Evolutionary conservation across 805 yeast species (phyloP).

Genomic region (Naumovozyma castellii): DNA sequence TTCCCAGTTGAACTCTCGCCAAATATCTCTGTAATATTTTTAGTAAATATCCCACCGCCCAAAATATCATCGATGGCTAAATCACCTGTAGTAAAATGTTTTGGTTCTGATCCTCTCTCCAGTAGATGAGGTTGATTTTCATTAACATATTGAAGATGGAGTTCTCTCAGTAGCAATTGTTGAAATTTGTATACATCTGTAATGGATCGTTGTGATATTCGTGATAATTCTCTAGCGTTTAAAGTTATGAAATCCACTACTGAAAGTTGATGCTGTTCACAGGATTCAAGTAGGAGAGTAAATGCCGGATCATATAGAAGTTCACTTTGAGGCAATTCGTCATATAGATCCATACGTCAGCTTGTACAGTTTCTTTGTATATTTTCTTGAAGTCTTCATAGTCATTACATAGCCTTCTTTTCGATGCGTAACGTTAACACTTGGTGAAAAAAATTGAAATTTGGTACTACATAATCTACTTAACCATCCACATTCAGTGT

Average conservation of each 20-base stretch:
- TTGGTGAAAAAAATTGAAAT: no score
- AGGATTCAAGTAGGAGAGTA: slow-evolving; percentile 22
- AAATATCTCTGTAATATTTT: slow-evolving; percentile 59
- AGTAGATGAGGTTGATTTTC: slow-evolving; percentile 3
- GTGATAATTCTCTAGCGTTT: slow-evolving; percentile 29
- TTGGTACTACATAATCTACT: no score
- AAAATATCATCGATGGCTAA: slow-evolving; percentile 38
- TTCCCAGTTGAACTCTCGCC: slow-evolving; percentile 87
- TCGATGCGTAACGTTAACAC: no score
- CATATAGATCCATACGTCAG: slow-evolving; percentile 34
- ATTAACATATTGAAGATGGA: slow-evolving; percentile 7
- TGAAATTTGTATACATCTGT: slow-evolving; percentile 27
- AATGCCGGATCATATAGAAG: slow-evolving; percentile 30
- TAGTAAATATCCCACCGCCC: slow-evolving; percentile 48
- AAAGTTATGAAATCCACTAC: slow-evolving; percentile 36
- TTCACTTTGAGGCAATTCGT: slow-evolving; percentile 31
- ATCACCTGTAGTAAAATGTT: slow-evolving; percentile 45
- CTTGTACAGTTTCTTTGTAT: no score
- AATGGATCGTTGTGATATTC: slow-evolving; percentile 27
- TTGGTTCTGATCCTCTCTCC: neutral
- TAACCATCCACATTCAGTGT: no score
- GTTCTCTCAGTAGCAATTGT: slow-evolving; percentile 11
- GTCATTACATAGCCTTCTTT: no score
- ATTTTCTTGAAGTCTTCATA: no score
- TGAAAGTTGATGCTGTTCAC: slow-evolving; percentile 27